Evolutionary conservation across 2,329 filamentous ascomycete genomes (phyloP).

Genomic region (Pseudohalonectria lignicola): DNA sequence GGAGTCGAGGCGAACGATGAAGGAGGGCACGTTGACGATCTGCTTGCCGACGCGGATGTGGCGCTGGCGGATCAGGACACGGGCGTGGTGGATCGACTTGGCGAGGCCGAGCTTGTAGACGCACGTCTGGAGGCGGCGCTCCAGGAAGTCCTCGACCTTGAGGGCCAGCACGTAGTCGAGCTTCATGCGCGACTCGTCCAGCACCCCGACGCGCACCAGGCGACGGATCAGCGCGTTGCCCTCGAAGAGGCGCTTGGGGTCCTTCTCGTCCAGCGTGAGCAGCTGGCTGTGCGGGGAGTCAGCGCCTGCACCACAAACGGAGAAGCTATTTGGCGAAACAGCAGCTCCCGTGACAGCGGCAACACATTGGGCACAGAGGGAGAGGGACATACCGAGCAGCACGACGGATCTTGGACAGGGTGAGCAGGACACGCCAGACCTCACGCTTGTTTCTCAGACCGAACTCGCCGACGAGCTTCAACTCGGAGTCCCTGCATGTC

Average conservation of each 20-base stretch:
- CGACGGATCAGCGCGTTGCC: slow-evolving; percentile 99
- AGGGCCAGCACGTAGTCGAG: slow-evolving; percentile 99
- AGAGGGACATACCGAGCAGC: slow-evolving; percentile 74
- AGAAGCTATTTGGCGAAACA: no score
- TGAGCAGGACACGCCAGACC: slow-evolving; percentile 99
- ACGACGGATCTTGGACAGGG: slow-evolving; percentile 99
- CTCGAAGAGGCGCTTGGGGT: slow-evolving; percentile 99
- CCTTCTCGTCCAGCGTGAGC: slow-evolving; percentile 99
- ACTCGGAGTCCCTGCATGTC: slow-evolving; percentile 80
- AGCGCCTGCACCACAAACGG: no score
- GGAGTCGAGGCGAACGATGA: slow-evolving; percentile 98
- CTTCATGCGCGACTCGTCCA: slow-evolving; percentile 99
- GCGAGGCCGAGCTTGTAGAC: slow-evolving; percentile 99
- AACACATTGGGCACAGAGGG: no score
- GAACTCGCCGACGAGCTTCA: slow-evolving; percentile 99
- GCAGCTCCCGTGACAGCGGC: no score
- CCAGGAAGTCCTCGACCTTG: slow-evolving; percentile 99
- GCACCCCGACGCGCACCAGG: slow-evolving; percentile 98
- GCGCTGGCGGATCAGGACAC: slow-evolving; percentile 98
- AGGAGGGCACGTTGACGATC: slow-evolving; percentile 99
- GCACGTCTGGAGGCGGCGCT: slow-evolving; percentile 98
- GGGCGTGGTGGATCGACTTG: slow-evolving; percentile 99
- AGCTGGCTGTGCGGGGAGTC: slow-evolving; percentile 63
- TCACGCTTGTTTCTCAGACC: slow-evolving; percentile 99
- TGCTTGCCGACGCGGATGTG: slow-evolving; percentile 99